Conservation (phyloP, 352 stramenopile species). For the Phytophthora quininea region DNA sequence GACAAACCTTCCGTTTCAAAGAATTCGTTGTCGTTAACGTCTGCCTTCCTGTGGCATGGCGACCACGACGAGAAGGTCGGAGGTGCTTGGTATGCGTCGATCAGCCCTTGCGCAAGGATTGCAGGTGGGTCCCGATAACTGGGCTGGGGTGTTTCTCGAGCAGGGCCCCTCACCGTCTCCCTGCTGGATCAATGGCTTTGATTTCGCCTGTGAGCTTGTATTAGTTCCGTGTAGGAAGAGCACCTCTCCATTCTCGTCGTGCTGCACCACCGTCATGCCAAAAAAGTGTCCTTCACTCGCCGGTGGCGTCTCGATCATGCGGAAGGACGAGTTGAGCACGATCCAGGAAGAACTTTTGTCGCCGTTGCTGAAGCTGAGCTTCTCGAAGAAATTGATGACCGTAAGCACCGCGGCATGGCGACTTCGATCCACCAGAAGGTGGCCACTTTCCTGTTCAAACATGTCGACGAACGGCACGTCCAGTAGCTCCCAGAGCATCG, state of each 20-base stretch:
- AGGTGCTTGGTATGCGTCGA: slow-evolving; percentile 46
- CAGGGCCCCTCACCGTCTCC: background rate
- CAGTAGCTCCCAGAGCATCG: slow-evolving; percentile 48
- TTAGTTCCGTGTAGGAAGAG: slow-evolving; percentile 46
- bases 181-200: background rate
- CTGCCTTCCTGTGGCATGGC: slow-evolving; percentile 49
- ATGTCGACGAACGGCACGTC: slow-evolving; percentile 41
- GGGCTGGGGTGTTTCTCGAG: slow-evolving; percentile 29
- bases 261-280: slow-evolving; percentile 45
- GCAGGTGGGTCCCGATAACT: slow-evolving; percentile 58
- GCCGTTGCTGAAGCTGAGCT: slow-evolving; percentile 35
- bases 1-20: slow-evolving; percentile 24
- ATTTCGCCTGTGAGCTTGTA: slow-evolving; percentile 29
- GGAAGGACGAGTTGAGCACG: slow-evolving; percentile 34
- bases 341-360: slow-evolving; percentile 67
- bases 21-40: slow-evolving; percentile 11
- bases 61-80: slow-evolving; percentile 31
- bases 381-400: slow-evolving; percentile 36
- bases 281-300: slow-evolving; percentile 28
- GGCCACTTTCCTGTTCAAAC: slow-evolving; percentile 61
- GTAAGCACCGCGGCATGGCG: slow-evolving; percentile 23
- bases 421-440: slow-evolving; percentile 42
- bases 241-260: slow-evolving; percentile 28
- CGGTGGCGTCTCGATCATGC: slow-evolving; percentile 46
- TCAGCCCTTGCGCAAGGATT: slow-evolving; percentile 47